Evolutionary conservation across 371 early-diverging fungal species (phyloP), one percentile per base, ranked within the genome.

Genomic region (Syncephalastrum monosporum): DNA sequence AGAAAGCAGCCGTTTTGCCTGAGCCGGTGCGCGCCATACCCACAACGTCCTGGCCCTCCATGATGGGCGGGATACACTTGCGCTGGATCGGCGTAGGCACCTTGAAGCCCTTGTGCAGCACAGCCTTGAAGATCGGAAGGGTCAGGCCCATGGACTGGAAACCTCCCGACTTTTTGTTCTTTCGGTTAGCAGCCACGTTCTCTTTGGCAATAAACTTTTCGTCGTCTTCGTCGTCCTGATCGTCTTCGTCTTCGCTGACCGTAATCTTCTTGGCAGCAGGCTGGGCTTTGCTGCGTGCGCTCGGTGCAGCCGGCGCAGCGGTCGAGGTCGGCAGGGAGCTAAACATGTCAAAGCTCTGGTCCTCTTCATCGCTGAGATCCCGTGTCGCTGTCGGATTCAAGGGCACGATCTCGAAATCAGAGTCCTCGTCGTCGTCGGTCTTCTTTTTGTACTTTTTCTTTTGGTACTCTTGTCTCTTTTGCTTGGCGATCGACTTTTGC

Each of bases 61-160:
- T 75, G 44, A 97, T 85, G 51, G 91, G 69, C 16, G 97, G 99
- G 53, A 99, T 96, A 44, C 91, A 83, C 71, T 94, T 95, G 61
- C 99, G 88, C 75, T 99, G 99, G 66, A 99, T 98, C 0, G 99
- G 99, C 17, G 99, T 99, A 21, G 99, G 99, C 13, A 95, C 87
- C 63, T 94, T 93, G 79, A 91, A 98, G 8, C 98, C 98, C 69
- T 94, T 93, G 57, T 91, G 82, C 27, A 88, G 67, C 63, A 96
- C 84, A 15, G 94, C 94, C 51, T 91, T 91, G 75, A 90, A 92
- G n/a, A 92, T 65, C 14, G 82, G 81, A 55, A 82, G 81, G 44
- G 87, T 87, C 54, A 93, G 71, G 52, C 96, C 98, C 97, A 97
- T 96, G 13, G 94, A 91, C 71, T 96, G 97, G 71, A 98, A 97